phyloP scores from a whole-genome alignment of 495 filamentous ascomycete genomes.

The Penicillium flavigenum region DNA sequence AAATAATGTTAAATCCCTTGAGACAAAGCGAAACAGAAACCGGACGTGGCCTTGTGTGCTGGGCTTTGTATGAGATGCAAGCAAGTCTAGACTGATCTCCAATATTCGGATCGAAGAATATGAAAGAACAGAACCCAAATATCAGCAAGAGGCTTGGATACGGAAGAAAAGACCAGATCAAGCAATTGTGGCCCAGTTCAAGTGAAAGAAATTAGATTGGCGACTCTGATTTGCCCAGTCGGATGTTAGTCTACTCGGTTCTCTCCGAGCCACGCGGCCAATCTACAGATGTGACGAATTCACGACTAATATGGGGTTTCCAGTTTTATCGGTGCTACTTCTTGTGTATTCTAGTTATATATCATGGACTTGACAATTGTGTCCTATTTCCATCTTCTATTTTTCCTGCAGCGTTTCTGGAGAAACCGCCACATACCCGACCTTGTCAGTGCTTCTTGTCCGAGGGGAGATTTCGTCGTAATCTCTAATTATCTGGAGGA shows the following conservation, averaged over 20 bases:
- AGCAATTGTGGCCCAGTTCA: not conserved
- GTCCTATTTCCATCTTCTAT: not conserved
- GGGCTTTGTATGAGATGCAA: slow-evolving; percentile 4
- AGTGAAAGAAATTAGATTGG: not conserved
- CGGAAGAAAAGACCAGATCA: not conserved
- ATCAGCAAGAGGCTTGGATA: not conserved
- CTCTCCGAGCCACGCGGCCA: slow-evolving; percentile 8
- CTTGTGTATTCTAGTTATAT: not conserved
- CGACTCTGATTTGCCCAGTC: slow-evolving; percentile 3
- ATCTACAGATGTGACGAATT: slow-evolving; percentile 19
- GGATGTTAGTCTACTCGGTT: not conserved
- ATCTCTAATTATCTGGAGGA: not conserved
- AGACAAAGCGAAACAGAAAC: not conserved
- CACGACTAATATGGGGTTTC: not conserved
- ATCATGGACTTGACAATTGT: not conserved
- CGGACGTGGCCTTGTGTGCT: not conserved
- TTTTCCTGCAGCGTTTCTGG: not conserved
- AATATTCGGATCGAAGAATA: not conserved
- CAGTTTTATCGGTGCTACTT: not conserved
- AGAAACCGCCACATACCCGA: slow-evolving; percentile 12
- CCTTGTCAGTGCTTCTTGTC: slow-evolving; percentile 11
- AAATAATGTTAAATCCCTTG: not conserved
- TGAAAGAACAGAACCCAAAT: not conserved
- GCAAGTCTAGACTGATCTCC: not conserved
- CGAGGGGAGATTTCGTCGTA: slow-evolving; percentile 9